Conservation (phyloP, 2,329 filamentous ascomycete species). For the Macrophomina tecta region DNA sequence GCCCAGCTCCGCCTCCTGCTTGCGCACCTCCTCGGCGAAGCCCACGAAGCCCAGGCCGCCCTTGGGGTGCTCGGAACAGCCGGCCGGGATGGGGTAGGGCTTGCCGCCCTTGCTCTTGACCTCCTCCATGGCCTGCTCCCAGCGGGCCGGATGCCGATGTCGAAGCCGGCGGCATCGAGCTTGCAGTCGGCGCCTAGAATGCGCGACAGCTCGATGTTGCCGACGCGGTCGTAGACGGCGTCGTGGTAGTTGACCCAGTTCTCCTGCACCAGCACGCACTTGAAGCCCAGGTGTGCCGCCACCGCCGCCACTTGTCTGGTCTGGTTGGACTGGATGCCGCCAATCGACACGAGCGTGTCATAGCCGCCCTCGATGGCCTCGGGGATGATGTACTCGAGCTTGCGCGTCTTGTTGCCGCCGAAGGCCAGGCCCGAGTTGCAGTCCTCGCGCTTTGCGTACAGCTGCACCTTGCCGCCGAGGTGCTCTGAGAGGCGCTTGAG, state of each 20-base stretch:
- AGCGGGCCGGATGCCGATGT: conserved; percentile 64
- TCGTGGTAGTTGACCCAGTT: conserved; percentile 71
- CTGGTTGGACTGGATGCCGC: conserved; percentile 74
- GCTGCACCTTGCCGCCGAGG: conserved; percentile 64
- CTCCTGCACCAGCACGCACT: conserved; percentile 66
- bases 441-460: conserved; percentile 76
- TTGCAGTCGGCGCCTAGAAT: conserved; percentile 71
- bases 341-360: conserved; percentile 70
- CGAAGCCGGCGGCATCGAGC: conserved; percentile 64
- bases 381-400: conserved; percentile 71
- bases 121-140: conserved; percentile 60
- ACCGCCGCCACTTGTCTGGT: conserved; percentile 71
- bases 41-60: conserved; percentile 72
- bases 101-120: conserved; percentile 59
- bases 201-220: conserved; percentile 73
- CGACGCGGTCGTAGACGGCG: conserved; percentile 66
- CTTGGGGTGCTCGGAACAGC: conserved; percentile 71
- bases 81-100: conserved; percentile 74
- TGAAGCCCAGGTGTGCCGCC: conserved; percentile 63
- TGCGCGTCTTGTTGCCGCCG: conserved; percentile 73
- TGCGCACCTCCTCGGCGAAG: conserved; percentile 71
- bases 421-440: conserved; percentile 71
- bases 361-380: conserved; percentile 64
- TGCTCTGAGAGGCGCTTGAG: conserved; percentile 69
- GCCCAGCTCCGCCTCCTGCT: conserved; percentile 66